Evolutionary conservation across 1,284 basidiomycete species (phyloP), one percentile per base, ranked within the genome.

Genomic region (Fistulinella cinereoalba): DNA sequence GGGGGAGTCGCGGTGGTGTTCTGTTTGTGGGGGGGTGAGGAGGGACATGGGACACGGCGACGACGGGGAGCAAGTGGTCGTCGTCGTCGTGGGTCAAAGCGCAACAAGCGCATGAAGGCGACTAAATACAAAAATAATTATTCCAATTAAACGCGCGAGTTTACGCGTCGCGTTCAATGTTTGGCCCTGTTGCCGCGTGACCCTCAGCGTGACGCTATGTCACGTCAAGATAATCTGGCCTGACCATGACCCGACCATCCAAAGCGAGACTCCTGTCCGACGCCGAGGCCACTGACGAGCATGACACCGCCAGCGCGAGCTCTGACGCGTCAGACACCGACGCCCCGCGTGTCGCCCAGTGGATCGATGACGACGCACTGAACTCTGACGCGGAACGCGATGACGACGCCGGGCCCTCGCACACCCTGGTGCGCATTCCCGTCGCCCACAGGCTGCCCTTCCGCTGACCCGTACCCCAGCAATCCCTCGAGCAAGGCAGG

Each of bases 11-110:
- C 66, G 66, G 39, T 82, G 82, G 15, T 83, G 82, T 10, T 74
- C 70, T 3, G 83, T 81, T 46, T 68, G 67, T 2, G 84, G 84
- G n/a, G 84, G 84, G 3, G 83, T 85, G 10, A 73, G 76, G 24
- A 86, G 75, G 68, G 77, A 77, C 50, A 56, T 62, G 25, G 33
- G n/a, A n/a, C n/a, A n/a, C 50, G 41, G 49, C 52, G 53, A 63
- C 58, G 44, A 49, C 46, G 6, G 29, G 19, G 28, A 38, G 2
- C 21, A 18, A 13, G 41, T 32, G 21, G 49, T 52, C 50, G 61
- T 63, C 47, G 57, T 53, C 47, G 65, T 62, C 39, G 62, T 45
- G 28, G 52, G 49, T 41, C 47, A 46, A 45, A 44, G 24, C 22
- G 12, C 31, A 21, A 27, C 41, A 43, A 42, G 23, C 25, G 15